Evolutionary conservation across 345 rosid genomes (phyloP), one percentile per base, ranked within the genome.

Genomic region (Hevea brasiliensis): DNA sequence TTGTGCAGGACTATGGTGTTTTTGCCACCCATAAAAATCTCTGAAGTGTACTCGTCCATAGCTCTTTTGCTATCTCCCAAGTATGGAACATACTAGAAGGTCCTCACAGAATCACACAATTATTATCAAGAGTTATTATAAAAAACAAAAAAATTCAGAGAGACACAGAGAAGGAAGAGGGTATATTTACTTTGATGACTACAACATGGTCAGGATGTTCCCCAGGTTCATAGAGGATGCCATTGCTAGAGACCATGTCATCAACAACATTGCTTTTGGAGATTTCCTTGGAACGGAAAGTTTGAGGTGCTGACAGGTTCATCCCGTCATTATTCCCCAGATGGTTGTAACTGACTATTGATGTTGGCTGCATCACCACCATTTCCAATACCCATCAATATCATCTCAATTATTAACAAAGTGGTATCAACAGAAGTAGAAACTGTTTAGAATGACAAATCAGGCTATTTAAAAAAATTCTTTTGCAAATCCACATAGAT

Each of bases 121-220:
- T 32, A 14, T 5, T 50, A 3, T 50, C 55, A 47, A 11, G 18
- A 50, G 7, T 12, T 11, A 14, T 47, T 3, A 2, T 32, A 32
- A 32, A 50, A 63, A 41, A 58, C 9, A 4, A 32, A 47, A 41
- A n/a, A n/a, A 5, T 24, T 17, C 8, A 35, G 54, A 7, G 24
- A 15, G 9, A 10, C 3, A 18, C 9, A 1, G 47, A 63, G 6
- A 9, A 1, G 14, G 2, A 32, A 1, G n/a, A 14, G n/a, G 9
- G 56, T 8, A 7, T 6, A 26, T 50, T 68, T 80, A 94, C 98
- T 97, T 95, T 95, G 80, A 92, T 95, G 85, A 95, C 99, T 72
- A 95, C 97, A 41, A 95, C 99, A 27, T 92, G 99, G 82, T 95
- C 99, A 51, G 99, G 99, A 71, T 95, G 99, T 82, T 95, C 99